Conservation (phyloP, 805 yeast species). For the Metschnikowia dekortorum region DNA sequence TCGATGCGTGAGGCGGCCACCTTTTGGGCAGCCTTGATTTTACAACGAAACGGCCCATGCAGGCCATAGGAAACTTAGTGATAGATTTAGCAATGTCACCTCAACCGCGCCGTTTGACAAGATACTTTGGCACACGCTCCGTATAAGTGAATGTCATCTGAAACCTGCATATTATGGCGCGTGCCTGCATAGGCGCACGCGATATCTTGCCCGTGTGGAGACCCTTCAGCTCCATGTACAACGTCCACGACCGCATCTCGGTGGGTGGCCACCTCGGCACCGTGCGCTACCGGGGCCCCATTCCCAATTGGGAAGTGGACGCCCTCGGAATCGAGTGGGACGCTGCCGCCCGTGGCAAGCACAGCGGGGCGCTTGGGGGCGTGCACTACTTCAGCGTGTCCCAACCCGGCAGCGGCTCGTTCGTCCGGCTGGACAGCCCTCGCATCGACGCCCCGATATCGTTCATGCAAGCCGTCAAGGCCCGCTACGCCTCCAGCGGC, state of each 20-base stretch:
- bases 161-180: no score
- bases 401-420: conserved; percentile 54
- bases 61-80: background rate
- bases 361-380: conserved; percentile 59
- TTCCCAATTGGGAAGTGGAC: conserved; percentile 54
- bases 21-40: no score
- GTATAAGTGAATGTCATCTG: no score
- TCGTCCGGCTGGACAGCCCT: conserved; percentile 45
- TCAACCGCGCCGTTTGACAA: background rate
- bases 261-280: conserved; percentile 54
- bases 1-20: conserved; percentile 5
- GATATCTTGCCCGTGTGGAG: background rate
- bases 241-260: conserved; percentile 16
- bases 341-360: conserved; percentile 59
- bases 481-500: conserved; percentile 39
- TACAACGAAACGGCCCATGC: background rate
- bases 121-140: no score
- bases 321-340: conserved; percentile 92
- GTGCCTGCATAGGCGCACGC: background rate
- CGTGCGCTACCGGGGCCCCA: conserved; percentile 53
- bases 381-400: conserved; percentile 46
- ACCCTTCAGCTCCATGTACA: background rate
- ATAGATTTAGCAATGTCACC: background rate
- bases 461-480: conserved; percentile 48
- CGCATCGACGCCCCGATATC: conserved; percentile 25